Base-by-base conservation (phyloP, 306 rosid species). In the Lathyrus aphaca region DNA sequence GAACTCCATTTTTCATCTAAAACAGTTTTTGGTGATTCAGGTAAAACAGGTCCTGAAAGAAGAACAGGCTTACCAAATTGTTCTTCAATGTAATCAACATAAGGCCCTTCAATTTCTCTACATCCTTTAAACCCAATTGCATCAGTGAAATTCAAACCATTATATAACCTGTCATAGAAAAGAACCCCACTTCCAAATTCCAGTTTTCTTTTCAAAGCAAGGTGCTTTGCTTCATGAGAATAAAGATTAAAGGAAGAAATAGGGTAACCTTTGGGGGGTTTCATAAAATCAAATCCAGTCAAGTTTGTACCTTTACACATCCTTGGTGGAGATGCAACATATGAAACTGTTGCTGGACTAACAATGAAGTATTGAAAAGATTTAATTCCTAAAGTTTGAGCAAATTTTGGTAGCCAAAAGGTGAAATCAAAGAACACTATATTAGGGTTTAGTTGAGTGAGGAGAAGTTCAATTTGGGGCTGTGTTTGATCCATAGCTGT, bases 81-180 rank as follows among this genome's bases (percentile, higher is more conserved):
- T 0, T n/a, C 5, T 49, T 46, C 25, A 11, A 78, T 25, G 45
- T 72, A 78, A 0, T 72, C 78, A 25, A 14, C 67, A 58, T 65
- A 78, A 27, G 72, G 69, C 10, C 82, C 82, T 1, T 65, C 77
- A 66, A 78, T 66, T 50, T 78, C 65, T 18, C 69, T 56, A 4
- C 77, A 78, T 1, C 82, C 77, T 40, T 72, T 78, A 77, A 65
- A 78, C 4, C 74, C 77, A 5, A 78, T 48, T 48, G 78, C 82
- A 58, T 78, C 74, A 8, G 70, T 7, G 5, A 16, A 42, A 2
- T 2, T 44, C 11, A 63, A 21, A 48, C 79, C 74, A 16, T 4
- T 25, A 11, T 7, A 0, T 0, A 72, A 0, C 1, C 79, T 62
- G 4, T 76, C 73, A 8, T 23, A 44, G 15, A 81, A 80, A 10